phyloP scores from a whole-genome alignment of 495 filamentous ascomycete genomes.

The Acidomyces sp. region DNA sequence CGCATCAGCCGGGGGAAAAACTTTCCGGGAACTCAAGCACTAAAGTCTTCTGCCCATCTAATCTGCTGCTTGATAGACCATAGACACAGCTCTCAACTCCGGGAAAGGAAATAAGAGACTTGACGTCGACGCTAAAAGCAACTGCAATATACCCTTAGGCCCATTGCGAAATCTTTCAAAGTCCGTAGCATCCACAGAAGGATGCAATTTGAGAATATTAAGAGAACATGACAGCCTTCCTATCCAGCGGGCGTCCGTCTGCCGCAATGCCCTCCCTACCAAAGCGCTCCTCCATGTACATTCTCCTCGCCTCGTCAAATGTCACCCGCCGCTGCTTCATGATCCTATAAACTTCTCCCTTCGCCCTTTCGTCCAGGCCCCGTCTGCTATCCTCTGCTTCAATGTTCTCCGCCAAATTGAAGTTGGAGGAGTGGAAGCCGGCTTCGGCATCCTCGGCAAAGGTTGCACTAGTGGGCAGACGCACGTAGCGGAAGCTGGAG shows the following conservation, averaged over 20 bases:
- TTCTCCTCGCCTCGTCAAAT: conserved; percentile 83
- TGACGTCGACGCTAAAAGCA: too few species aligned
- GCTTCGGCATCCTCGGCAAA: conserved; percentile 75
- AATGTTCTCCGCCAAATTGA: conserved; percentile 70
- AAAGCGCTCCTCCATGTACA: conserved; percentile 75
- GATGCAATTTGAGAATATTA: too few species aligned
- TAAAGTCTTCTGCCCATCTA: too few species aligned
- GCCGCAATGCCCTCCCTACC: conserved; percentile 72
- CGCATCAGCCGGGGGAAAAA: too few species aligned
- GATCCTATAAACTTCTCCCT: conserved; percentile 67
- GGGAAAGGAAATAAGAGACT: too few species aligned
- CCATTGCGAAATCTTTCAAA: too few species aligned
- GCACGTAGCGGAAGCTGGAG: conserved; percentile 46
- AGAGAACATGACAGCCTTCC: conserved; percentile 79
- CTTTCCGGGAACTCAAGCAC: too few species aligned
- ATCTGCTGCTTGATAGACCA: too few species aligned
- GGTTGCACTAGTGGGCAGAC: conserved; percentile 44
- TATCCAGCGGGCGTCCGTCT: conserved; percentile 80
- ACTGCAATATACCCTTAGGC: too few species aligned
- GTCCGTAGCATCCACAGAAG: too few species aligned
- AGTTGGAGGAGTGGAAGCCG: conserved; percentile 66
- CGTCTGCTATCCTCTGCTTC: conserved; percentile 58
- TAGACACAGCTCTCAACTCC: too few species aligned
- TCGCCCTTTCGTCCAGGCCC: conserved; percentile 66
- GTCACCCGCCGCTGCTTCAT: conserved; percentile 66